Evolutionary conservation across 768 basidiomycete species (phyloP), one percentile per base, ranked within the genome.

Genomic region (Agrocybe pediades): DNA sequence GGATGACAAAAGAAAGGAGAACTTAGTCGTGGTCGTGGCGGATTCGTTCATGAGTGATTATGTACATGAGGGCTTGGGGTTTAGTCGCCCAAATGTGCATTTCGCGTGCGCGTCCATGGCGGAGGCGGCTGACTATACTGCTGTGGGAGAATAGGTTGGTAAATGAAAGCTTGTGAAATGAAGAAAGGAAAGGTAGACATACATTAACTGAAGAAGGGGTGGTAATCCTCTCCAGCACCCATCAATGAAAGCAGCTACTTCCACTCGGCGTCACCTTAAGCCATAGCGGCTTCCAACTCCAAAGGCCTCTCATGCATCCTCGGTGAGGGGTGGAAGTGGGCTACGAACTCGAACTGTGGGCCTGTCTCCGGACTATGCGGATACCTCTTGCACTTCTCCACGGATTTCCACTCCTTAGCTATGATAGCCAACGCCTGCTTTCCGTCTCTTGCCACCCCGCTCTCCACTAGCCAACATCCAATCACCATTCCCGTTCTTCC

Each of bases 341-440:
- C 77, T 19, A 91, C 89, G 63, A 84, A 91, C 61, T 90, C 86
- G 64, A 84, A 85, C 67, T 91, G 89, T 1, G 85, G 77, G 16
- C 89, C 88, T 2, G 89, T 91, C 71, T 91, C 89, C 15, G 89
- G 89, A 63, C 86, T 87, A 65, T 86, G 80, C 0, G 87, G 88
- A 68, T 84, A 90, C 8, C 86, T 77, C 42, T 77, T 82, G 74
- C 80, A 90, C 74, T 92, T 92, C 69, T 87, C 88, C 45, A 92
- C 89, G 2, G 75, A 80, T 63, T 82, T 79, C 89, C 89, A 92
- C 59, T 88, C 81, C 53, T 75, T 62, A 17, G 82, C 87, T 57
- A 90, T 85, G 45, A 86, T 79, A 13, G 71, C 66, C 29, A 90
- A 68, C 6, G 88, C 88, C 55, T 86, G 84, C 51, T 74, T 76